These are phyloP conservation scores for Salvia rosmarinus DNA, from an alignment of 257 asterid species.

Conservation along the genomic window DNA sequence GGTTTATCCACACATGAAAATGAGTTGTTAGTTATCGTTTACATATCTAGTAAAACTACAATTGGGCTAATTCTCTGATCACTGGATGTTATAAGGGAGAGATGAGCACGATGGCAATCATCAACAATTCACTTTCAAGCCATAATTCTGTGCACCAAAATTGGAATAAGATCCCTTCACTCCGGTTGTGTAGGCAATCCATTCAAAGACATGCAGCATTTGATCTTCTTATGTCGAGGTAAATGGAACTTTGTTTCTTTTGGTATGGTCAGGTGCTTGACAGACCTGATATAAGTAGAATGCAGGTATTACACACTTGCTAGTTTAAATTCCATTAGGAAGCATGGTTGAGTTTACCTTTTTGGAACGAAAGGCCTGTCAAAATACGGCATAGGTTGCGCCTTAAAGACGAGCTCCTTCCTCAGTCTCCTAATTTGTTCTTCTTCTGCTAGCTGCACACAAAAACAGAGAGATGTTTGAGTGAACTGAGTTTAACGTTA, in stretches of 20 bases:
- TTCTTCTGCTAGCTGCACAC: constrained; percentile 70
- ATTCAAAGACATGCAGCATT: constrained; percentile 39
- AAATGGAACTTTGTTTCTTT: constrained; percentile 60
- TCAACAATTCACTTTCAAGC: too few relatives aligned
- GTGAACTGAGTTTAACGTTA: neutral
- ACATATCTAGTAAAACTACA: too few relatives aligned
- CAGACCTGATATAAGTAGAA: constrained; percentile 30
- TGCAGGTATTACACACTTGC: neutral
- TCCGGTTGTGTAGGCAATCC: constrained; percentile 32
- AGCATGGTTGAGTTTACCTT: constrained; percentile 46
- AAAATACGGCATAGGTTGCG: constrained; percentile 82
- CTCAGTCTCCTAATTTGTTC: constrained; percentile 73
- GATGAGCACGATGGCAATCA: too few relatives aligned
- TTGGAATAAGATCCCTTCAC: neutral
- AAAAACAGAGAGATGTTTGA: neutral
- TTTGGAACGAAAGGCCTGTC: constrained; percentile 73
- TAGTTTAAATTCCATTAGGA: neutral
- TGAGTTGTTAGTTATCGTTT: too few relatives aligned
- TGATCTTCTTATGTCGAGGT: constrained; percentile 59
- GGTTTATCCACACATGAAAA: too few relatives aligned
- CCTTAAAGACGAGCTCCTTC: constrained; percentile 79
- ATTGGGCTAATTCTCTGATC: too few relatives aligned
- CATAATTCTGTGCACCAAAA: too few relatives aligned
- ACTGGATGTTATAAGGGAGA: too few relatives aligned
- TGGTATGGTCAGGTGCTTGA: constrained; percentile 61